phyloP scores from a whole-genome alignment of 2,329 filamentous ascomycete genomes.

The Exophiala sideris region DNA sequence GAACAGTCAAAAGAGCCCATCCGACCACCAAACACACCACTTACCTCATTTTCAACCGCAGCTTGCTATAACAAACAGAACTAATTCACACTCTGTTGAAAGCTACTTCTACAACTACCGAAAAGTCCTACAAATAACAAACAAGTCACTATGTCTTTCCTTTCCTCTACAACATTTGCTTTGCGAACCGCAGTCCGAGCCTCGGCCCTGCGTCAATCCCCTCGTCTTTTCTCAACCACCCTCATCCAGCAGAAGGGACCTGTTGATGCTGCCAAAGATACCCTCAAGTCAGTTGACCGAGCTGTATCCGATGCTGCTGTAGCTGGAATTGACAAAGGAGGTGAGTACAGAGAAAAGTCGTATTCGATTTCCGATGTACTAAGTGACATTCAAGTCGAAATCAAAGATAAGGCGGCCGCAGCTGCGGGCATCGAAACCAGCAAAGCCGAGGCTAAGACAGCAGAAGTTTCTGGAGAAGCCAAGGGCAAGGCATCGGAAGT shows the following conservation, averaged over 20 bases:
- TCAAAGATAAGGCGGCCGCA: conserved; percentile 44
- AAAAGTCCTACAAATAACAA: neutral
- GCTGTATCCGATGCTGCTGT: conserved; percentile 55
- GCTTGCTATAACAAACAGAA: conserved; percentile 1
- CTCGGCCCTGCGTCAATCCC: conserved; percentile 19
- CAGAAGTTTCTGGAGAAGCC: conserved; percentile 37
- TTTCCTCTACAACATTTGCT: conserved; percentile 32
- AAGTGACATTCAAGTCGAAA: conserved; percentile 45
- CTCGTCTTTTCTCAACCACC: conserved; percentile 51
- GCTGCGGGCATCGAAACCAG: conserved; percentile 41
- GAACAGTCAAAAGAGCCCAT: neutral
- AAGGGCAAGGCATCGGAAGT: conserved; percentile 33
- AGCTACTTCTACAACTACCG: neutral
- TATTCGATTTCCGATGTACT: neutral
- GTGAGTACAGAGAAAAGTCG: conserved; percentile 43
- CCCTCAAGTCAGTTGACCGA: conserved; percentile 56
- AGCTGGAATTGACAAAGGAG: conserved; percentile 60
- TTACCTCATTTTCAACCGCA: neutral
- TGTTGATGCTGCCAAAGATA: conserved; percentile 56
- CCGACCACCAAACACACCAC: neutral
- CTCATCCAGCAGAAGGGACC: conserved; percentile 48
- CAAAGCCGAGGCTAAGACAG: conserved; percentile 47
- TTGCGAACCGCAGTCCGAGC: conserved; percentile 28
- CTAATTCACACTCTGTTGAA: neutral
- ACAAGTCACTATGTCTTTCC: conserved; percentile 35